Evolutionary conservation across 345 rosid species (phyloP).

Genomic region (Euphorbia lathyris): DNA sequence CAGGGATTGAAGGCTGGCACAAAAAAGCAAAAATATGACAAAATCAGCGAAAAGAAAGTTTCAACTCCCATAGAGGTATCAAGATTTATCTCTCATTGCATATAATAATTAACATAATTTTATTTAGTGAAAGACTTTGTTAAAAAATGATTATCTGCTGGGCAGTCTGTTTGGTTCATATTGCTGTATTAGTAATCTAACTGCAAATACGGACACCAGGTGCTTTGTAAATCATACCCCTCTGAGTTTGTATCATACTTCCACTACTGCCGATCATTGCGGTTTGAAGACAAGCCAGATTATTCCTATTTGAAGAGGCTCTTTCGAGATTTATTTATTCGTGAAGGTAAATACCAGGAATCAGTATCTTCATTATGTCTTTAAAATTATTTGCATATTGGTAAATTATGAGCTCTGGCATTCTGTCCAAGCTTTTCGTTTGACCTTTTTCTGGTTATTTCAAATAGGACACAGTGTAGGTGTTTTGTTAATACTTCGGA

Average conservation of each 20-base stretch:
- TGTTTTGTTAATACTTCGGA: neutral
- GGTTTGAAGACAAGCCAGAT: conserved; percentile 97
- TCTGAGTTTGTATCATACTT: conserved; percentile 93
- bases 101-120: neutral
- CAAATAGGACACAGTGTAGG: neutral
- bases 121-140: neutral
- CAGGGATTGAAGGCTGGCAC: conserved; percentile 95
- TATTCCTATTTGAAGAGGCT: conserved; percentile 92
- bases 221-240: conserved; percentile 84
- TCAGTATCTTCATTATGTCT: neutral
- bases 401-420: neutral
- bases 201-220: conserved; percentile 30
- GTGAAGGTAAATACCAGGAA: conserved; percentile 56
- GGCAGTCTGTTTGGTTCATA: neutral
- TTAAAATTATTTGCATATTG: neutral
- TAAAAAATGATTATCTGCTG: neutral
- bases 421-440: neutral
- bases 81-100: neutral
- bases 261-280: conserved; percentile 89
- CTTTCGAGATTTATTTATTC: conserved; percentile 86
- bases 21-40: conserved; percentile 97
- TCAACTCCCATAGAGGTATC: conserved; percentile 86
- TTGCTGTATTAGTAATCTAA: neutral
- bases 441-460: neutral
- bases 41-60: conserved; percentile 94